phyloP scores from a whole-genome alignment of 108 stramenopile species.

The Fragilaria crotonensis region DNA sequence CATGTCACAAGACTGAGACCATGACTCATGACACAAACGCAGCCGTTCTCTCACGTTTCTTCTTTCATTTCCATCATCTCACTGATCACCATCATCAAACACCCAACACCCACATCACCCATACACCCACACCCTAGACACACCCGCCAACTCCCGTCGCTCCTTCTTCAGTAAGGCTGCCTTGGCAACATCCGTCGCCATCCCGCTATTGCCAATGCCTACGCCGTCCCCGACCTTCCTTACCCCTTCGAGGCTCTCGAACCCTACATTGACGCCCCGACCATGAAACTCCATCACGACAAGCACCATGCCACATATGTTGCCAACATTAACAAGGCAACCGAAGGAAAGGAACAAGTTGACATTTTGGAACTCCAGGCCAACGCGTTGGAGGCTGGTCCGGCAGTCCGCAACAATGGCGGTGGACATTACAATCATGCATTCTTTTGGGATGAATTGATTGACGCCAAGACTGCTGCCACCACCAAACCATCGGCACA shows the following conservation, averaged over 20 bases:
- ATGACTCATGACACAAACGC: too few species aligned
- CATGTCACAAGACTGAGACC: too few species aligned
- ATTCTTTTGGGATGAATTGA: slow-evolving; percentile 99
- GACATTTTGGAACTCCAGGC: slow-evolving; percentile 76
- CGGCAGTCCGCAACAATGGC: slow-evolving; percentile 92
- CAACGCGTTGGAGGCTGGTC: slow-evolving; percentile 78
- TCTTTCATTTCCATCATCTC: too few species aligned
- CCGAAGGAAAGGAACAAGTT: slow-evolving; percentile 73
- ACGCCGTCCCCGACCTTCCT: slow-evolving; percentile 83
- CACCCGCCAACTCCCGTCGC: too few species aligned
- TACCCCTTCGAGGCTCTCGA: slow-evolving; percentile 93
- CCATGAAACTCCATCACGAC: slow-evolving; percentile 97
- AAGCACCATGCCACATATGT: slow-evolving; percentile 92
- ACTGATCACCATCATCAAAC: too few species aligned
- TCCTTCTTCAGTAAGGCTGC: slow-evolving; percentile 48
- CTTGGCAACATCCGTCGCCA: slow-evolving; percentile 25
- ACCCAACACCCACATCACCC: too few species aligned
- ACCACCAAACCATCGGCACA: slow-evolving; percentile 79
- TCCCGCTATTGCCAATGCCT: slow-evolving; percentile 58
- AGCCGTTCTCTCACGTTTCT: too few species aligned
- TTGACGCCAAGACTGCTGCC: slow-evolving; percentile 77
- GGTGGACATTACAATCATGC: slow-evolving; percentile 99
- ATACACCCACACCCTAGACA: too few species aligned
- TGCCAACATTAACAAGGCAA: slow-evolving; percentile 69
- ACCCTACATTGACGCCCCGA: slow-evolving; percentile 90